A percentile compares a stretch with the other conserved stretches of the same genome.
These are phyloP conservation scores for Neurospora tetrasperma DNA, from an alignment of 495 filamentous ascomycete species.

Conservation along the genomic window DNA sequence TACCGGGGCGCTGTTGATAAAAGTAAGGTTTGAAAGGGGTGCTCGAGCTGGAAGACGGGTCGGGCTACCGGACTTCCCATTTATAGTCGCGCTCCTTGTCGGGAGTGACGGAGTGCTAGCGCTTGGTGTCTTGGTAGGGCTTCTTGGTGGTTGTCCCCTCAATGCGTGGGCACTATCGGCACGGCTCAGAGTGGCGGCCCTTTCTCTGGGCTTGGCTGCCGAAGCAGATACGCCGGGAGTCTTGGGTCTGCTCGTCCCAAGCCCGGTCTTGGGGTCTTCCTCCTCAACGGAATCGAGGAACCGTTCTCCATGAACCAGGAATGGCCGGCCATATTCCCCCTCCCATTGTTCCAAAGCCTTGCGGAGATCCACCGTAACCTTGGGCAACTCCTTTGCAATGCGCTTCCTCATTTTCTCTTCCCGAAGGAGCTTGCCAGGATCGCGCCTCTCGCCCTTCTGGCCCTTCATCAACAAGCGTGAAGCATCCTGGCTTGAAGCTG, in stretches of 20 bases:
- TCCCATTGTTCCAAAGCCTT: constrained; percentile 83
- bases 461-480: constrained; percentile 84
- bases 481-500: constrained; percentile 83
- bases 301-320: constrained; percentile 81
- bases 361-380: constrained; percentile 70
- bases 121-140: constrained; percentile 58
- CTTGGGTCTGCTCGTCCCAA: constrained; percentile 57
- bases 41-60: constrained; percentile 75
- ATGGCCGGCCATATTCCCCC: constrained; percentile 85
- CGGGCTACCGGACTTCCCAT: constrained; percentile 42
- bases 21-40: constrained; percentile 68
- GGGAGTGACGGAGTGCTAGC: constrained; percentile 22
- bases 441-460: constrained; percentile 79
- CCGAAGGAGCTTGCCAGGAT: constrained; percentile 85
- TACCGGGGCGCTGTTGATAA: constrained; percentile 75
- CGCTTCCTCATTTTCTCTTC: constrained; percentile 98
- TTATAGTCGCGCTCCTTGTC: constrained; percentile 12
- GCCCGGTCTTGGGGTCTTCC: constrained; percentile 49
- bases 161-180: constrained; percentile 23
- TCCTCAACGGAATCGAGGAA: constrained; percentile 72
- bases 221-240: constrained; percentile 58
- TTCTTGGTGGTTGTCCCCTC: constrained; percentile 33
- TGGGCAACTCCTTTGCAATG: constrained; percentile 90
- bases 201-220: constrained; percentile 26
- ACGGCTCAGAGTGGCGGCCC: constrained; percentile 30